Percentiles rank a stretch among this genome's conserved stretches.
phyloP scores from a whole-genome alignment of 768 basidiomycete genomes.

The Mycena vitilis region DNA sequence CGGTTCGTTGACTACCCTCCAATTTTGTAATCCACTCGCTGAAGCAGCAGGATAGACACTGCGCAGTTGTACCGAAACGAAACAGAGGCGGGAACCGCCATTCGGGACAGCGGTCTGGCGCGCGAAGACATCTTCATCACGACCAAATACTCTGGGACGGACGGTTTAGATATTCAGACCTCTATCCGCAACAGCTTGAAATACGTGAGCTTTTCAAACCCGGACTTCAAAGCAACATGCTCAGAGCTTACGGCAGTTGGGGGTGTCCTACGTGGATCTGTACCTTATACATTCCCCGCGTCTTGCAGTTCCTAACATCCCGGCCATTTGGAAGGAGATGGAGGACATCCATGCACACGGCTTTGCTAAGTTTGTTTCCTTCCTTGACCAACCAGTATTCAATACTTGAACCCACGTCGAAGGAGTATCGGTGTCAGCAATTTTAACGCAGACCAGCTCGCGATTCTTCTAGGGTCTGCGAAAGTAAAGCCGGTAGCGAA shows the following conservation, averaged over 20 bases:
- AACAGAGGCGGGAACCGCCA: slow-evolving; percentile 63
- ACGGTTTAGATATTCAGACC: slow-evolving; percentile 63
- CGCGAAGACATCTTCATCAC: slow-evolving; percentile 73
- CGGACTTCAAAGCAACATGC: background rate
- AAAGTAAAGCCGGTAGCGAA: slow-evolving; percentile 75
- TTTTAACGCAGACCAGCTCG: slow-evolving; percentile 66
- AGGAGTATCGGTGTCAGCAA: slow-evolving; percentile 84
- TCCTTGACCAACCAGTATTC: background rate
- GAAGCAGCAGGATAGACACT: slow-evolving; percentile 56
- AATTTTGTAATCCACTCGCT: background rate
- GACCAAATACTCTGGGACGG: slow-evolving; percentile 69
- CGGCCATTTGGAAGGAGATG: slow-evolving; percentile 72
- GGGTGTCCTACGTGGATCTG: slow-evolving; percentile 72
- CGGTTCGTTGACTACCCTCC: slow-evolving; percentile 50
- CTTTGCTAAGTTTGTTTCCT: slow-evolving; percentile 59
- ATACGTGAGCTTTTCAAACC: slow-evolving; percentile 51
- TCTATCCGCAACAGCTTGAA: slow-evolving; percentile 68
- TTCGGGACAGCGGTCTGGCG: slow-evolving; percentile 65
- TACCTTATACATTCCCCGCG: slow-evolving; percentile 76
- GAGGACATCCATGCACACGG: slow-evolving; percentile 69
- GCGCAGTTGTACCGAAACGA: slow-evolving; percentile 74
- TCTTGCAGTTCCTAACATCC: slow-evolving; percentile 67
- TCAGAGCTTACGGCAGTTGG: slow-evolving; percentile 55
- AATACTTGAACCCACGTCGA: background rate
- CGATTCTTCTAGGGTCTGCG: slow-evolving; percentile 65